Conservation (phyloP, 192 early-diverging fungal genomes). For the Mortierella alpina region DNA sequence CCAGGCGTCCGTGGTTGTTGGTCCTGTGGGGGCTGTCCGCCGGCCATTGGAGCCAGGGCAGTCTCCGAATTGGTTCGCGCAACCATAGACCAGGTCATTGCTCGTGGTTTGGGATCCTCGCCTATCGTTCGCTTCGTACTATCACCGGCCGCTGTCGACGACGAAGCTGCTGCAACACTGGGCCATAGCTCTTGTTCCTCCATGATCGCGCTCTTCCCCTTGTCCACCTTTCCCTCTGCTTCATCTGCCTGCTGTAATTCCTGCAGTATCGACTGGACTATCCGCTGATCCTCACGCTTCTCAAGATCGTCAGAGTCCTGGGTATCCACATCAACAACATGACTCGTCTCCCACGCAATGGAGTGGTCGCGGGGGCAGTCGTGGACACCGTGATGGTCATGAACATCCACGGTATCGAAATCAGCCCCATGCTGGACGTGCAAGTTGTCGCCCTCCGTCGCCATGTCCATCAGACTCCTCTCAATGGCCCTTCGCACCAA, state of each 20-base stretch:
- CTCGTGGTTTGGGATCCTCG: too few relatives aligned
- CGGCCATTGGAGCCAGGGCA: not conserved
- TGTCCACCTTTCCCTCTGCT: not conserved
- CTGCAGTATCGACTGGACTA: slow-evolving; percentile 33
- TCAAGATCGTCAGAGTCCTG: not conserved
- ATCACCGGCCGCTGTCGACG: not conserved
- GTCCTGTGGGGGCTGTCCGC: not conserved
- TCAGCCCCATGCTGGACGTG: not conserved
- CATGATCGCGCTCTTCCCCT: not conserved
- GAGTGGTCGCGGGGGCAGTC: not conserved
- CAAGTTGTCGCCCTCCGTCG: not conserved
- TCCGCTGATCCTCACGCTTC: slow-evolving; percentile 25
- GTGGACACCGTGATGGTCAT: not conserved
- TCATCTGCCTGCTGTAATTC: slow-evolving; percentile 21
- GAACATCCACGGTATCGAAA: not conserved
- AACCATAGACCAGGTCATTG: slow-evolving; percentile 47
- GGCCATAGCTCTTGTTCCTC: slow-evolving; percentile 16
- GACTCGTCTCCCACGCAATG: slow-evolving; percentile 14
- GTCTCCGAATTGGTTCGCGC: slow-evolving; percentile 19
- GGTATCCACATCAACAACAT: slow-evolving; percentile 35
- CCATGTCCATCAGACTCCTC: slow-evolving; percentile 34
- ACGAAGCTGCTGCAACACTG: not conserved
- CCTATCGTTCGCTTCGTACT: not conserved
- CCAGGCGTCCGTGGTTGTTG: not conserved
- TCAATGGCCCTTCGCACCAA: slow-evolving; percentile 43